Conservation (phyloP, 164 flowering plant species). For the Echeveria elegans region DNA sequence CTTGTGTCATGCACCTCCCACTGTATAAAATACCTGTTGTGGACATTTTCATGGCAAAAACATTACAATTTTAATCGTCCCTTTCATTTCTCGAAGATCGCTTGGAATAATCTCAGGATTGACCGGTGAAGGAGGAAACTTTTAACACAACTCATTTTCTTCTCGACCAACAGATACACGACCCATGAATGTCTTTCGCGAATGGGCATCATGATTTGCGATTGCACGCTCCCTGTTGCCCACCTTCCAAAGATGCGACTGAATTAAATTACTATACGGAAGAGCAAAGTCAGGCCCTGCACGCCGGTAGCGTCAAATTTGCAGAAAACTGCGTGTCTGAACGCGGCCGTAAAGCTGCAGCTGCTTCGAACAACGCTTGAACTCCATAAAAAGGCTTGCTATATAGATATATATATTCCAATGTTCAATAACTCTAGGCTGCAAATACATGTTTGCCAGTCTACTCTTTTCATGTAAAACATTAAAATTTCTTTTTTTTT, state of each 20-base stretch:
- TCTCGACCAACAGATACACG: slow-evolving; percentile 38
- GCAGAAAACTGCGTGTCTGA: background rate
- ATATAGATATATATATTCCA: too few species aligned
- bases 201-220: slow-evolving; percentile 63
- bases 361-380: background rate
- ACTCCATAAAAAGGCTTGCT: background rate
- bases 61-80: background rate
- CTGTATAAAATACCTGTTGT: slow-evolving; percentile 17
- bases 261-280: slow-evolving; percentile 31
- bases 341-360: background rate
- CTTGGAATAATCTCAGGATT: slow-evolving; percentile 66
- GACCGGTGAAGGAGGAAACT: slow-evolving; percentile 74
- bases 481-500: too few species aligned
- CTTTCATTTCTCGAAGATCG: slow-evolving; percentile 36
- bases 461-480: too few species aligned
- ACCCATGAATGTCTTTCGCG: slow-evolving; percentile 39
- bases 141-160: slow-evolving; percentile 64
- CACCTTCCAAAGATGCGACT: slow-evolving; percentile 76
- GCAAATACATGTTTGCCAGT: too few species aligned
- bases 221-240: slow-evolving; percentile 52
- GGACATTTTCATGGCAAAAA: too few species aligned
- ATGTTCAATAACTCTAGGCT: too few species aligned
- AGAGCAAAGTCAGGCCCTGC: background rate
- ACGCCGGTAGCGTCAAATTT: background rate
- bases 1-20: too few species aligned